Base-by-base conservation (phyloP, 1,284 basidiomycete genomes). In the Malassezia restricta region DNA sequence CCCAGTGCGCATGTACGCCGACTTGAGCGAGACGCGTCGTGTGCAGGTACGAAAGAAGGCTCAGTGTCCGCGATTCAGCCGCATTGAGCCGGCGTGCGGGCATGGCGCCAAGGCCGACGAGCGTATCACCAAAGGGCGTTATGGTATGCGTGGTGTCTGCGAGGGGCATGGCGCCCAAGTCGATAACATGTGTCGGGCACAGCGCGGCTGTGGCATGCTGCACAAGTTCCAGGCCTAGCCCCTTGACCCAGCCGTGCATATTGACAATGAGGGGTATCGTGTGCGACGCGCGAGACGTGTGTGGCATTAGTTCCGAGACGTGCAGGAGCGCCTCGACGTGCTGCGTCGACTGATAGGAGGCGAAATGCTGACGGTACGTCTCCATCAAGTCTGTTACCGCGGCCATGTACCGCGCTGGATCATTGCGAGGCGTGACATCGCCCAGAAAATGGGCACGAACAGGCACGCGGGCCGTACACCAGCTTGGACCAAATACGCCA, bases 211-310 rank as follows among this genome's bases (percentile, higher is more conserved):
- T 83, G 42, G 95, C 82, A 57, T 80, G 80, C 2, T 73, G 71
- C 8, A 83, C 79, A 3, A 98, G 75, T 62, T 94, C 87, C 15
- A 83, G 83, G 1, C 92, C 92, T 1, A 95, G 80, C 2, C 92
- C 92, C 73, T 92, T 95, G 12, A 82, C 81, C 92, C 92, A 98
- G 2, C 92, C 92, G 81, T 92, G 91, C 0, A 87, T 95, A 73
- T 98, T 98, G 50, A 96, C 81, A 8, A 96, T 79, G 5, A 98
- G 80, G 0, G 92, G 92, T 4, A 74, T 60, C 9, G 52, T 41
- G 17, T 38, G 33, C 29, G 43, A 29, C 5, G 17, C 29, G 14
- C 40, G 47, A 24, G 24, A 14, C 14, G 8, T 28, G 17, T 15
- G 11, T 35, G 11, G 11, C 15, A 15, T 3, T 15, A 8, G 12